Evolutionary conservation across 352 stramenopile genomes (phyloP).

Genomic region (Phytophthora capsici): DNA sequence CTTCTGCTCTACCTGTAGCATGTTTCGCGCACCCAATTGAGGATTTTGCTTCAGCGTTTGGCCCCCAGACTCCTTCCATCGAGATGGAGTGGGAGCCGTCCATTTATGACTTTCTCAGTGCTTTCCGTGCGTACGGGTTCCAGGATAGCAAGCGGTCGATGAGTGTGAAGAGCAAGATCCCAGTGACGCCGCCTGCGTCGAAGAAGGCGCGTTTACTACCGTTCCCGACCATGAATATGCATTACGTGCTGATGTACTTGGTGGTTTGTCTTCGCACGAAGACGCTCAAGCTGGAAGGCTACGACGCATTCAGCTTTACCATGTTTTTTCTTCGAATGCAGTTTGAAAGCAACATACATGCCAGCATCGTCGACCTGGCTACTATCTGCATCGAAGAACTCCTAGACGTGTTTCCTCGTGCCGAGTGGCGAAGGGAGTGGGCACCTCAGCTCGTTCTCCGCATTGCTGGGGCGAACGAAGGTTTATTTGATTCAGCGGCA

Average conservation of each 20-base stretch:
- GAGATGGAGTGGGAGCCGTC: constrained; percentile 75
- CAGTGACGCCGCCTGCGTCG: constrained; percentile 37
- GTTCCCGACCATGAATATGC: constrained; percentile 85
- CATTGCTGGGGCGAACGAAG: constrained; percentile 80
- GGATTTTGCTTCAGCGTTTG: constrained; percentile 51
- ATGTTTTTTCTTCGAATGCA: constrained; percentile 91
- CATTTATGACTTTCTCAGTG: constrained; percentile 80
- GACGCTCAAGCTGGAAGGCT: constrained; percentile 65
- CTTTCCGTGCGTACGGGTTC: constrained; percentile 82
- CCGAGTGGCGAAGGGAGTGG: constrained; percentile 81
- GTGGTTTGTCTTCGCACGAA: constrained; percentile 76
- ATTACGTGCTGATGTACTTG: constrained; percentile 78
- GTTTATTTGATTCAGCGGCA: constrained; percentile 76
- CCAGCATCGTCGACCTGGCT: constrained; percentile 77
- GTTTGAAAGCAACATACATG: constrained; percentile 78
- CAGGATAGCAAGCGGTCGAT: constrained; percentile 86
- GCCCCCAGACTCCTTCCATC: constrained; percentile 35
- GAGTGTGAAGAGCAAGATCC: constrained; percentile 81
- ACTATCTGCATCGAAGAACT: constrained; percentile 85
- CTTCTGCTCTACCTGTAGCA: constrained; percentile 53
- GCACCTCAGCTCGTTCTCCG: constrained; percentile 74
- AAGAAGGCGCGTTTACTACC: constrained; percentile 36
- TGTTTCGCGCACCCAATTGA: constrained; percentile 62
- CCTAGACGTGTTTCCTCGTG: constrained; percentile 69
- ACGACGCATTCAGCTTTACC: constrained; percentile 85